These are phyloP conservation scores for Dendrobium huoshanense DNA, from an alignment of 106 monocot genomes.

Conservation along the genomic window DNA sequence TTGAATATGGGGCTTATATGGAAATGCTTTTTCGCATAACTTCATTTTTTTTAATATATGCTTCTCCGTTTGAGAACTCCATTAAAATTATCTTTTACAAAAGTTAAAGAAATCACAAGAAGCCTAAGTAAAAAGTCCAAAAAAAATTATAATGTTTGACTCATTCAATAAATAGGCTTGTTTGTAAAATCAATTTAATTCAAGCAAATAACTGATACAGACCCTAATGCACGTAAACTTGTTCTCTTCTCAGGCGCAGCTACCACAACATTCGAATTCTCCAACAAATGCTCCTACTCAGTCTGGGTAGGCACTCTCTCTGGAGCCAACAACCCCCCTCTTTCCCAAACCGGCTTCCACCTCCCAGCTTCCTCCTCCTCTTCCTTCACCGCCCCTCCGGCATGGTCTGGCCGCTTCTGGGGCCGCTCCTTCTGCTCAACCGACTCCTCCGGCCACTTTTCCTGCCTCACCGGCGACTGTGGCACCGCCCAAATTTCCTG, in stretches of 20 bases:
- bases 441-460: constrained; percentile 19
- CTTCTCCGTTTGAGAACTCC: no score
- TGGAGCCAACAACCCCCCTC: constrained; percentile 23
- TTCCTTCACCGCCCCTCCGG: constrained; percentile 26
- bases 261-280: constrained; percentile 13
- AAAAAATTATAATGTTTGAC: no score
- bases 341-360: constrained; percentile 41
- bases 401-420: constrained; percentile 65
- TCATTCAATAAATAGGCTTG: no score
- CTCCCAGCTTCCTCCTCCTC: constrained; percentile 18
- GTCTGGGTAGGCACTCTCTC: constrained; percentile 59
- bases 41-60: no score
- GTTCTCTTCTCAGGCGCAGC: not conserved
- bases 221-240: not conserved
- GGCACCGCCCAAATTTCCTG: constrained; percentile 30
- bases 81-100: no score
- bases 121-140: no score
- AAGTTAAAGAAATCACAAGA: no score
- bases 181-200: no score
- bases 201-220: no score
- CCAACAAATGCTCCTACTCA: constrained; percentile 23
- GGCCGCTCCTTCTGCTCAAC: constrained; percentile 37
- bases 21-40: no score
- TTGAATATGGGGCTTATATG: no score
- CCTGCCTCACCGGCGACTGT: constrained; percentile 59